Evolutionary conservation across 73 alveolate genomes (phyloP), one percentile per base, ranked within the genome.

Genomic region (Paramecium caudatum): DNA sequence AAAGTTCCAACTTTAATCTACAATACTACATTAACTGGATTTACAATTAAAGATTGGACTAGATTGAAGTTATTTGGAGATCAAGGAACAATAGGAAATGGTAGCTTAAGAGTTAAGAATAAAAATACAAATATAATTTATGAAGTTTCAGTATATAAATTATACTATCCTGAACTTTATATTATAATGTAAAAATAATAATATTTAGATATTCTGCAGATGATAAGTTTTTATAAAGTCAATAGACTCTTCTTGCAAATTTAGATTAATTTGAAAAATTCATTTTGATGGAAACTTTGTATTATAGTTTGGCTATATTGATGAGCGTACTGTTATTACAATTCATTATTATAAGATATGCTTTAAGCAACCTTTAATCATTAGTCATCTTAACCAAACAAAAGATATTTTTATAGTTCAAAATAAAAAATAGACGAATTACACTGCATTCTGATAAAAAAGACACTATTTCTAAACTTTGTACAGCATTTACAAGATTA

Each of bases 1-100:
- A 55, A 55, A 8, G 23, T 27, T 55, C 80, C 80, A 27, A 55
- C 80, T 1, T 37, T 55, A 1, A 55, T 55, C 30, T 55, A 55
- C n/a, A 55, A 55, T 55, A 55, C 80, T 23, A 27, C 80, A 27
- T 27, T 55, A 15, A 55, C 80, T 4, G 80, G 80, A 27, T 55
- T 55, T 10, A 55, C 80, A 55, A 3, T 27, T 27, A 10, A 23
- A 1, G 80, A 55, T 55, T 55, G 80, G 80, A 2, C 23, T 1
- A 55, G 30, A 25, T 27, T 55, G 80, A 55, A 55, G 13, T 19
- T 27, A 10, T 55, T 55, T 55, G 80, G 80, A 55, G 80, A 55
- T 21, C 46, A 55, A 10, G 80, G 13, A 1, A 55, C 23, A 12
- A 23, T 23, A 23, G 80, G 80, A 1, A 17, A 25, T 27, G 80